These are phyloP conservation scores for Acacia acuminata DNA, from an alignment of 306 rosid species.

Conservation along the genomic window DNA sequence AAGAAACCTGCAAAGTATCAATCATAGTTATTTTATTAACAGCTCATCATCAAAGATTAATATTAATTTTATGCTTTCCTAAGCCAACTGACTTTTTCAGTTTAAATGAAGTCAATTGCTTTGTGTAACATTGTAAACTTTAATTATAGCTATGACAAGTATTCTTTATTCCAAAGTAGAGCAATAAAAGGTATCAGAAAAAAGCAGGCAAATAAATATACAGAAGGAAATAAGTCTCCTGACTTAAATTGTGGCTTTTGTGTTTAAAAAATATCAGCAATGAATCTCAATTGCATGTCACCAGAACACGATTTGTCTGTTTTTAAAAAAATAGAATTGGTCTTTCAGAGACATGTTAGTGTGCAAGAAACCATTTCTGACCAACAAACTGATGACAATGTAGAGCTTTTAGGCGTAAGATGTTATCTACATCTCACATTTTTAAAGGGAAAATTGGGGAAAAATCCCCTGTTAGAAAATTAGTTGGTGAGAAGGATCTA, in stretches of 20 bases:
- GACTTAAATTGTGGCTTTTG: not conserved
- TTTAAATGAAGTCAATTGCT: not conserved
- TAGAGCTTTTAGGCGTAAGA: not conserved
- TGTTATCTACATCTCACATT: not conserved
- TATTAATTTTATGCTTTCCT: not conserved
- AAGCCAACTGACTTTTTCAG: not conserved
- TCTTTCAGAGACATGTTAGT: not conserved
- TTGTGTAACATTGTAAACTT: not conserved
- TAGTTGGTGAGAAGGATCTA: too few species aligned
- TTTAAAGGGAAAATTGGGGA: not conserved
- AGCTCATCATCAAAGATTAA: not conserved
- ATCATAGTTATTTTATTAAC: not conserved
- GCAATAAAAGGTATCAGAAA: not conserved
- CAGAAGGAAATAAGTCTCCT: not conserved
- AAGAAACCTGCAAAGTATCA: conserved; percentile 8
- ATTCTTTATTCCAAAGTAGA: not conserved
- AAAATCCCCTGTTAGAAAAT: too few species aligned
- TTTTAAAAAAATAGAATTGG: not conserved
- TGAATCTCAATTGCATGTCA: not conserved
- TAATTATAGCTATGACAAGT: not conserved
- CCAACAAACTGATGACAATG: not conserved
- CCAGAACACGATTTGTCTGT: not conserved
- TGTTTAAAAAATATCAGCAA: not conserved
- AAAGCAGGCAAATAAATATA: not conserved
- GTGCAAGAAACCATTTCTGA: not conserved